phyloP scores from a whole-genome alignment of 257 asterid species.

The Salvia rosmarinus region DNA sequence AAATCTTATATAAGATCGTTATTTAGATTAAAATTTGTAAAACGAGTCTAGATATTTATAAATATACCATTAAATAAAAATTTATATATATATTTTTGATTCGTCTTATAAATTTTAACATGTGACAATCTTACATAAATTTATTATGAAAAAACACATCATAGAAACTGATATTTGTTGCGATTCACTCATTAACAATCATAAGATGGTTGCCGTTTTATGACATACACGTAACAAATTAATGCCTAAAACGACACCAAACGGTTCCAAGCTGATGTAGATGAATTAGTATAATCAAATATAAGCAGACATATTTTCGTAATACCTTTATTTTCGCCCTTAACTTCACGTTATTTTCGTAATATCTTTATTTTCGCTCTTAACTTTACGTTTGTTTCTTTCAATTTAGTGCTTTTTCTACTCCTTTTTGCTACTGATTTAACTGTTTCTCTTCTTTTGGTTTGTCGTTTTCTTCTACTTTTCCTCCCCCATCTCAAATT shows the following conservation, averaged over 20 bases:
- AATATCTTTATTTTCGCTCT: background rate
- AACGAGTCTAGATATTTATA: too few relatives aligned
- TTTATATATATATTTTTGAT: too few relatives aligned
- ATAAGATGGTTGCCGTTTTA: slow-evolving; percentile 37
- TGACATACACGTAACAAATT: slow-evolving; percentile 39
- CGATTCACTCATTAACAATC: slow-evolving; percentile 13
- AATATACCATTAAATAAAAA: too few relatives aligned
- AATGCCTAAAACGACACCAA: slow-evolving; percentile 40
- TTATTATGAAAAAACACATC: background rate
- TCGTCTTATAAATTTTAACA: too few relatives aligned
- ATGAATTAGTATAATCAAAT: background rate
- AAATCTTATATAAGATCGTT: too few relatives aligned
- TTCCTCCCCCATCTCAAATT: slow-evolving; percentile 1
- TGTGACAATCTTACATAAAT: too few relatives aligned
- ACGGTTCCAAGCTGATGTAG: slow-evolving; percentile 35
- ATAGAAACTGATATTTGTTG: background rate
- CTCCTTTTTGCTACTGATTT: slow-evolving; percentile 11
- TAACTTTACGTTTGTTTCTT: background rate
- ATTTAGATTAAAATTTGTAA: too few relatives aligned
- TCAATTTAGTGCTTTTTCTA: slow-evolving; percentile 19
- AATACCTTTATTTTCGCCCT: background rate
- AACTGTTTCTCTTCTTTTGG: slow-evolving; percentile 11
- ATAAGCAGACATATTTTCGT: background rate
- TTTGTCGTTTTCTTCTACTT: slow-evolving; percentile 23
- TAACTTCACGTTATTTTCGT: background rate